A percentile compares a stretch with the other conserved stretches of the same genome.
Evolutionary conservation across 257 asterid species (phyloP).

Genomic region (Gardenia jasminoides): DNA sequence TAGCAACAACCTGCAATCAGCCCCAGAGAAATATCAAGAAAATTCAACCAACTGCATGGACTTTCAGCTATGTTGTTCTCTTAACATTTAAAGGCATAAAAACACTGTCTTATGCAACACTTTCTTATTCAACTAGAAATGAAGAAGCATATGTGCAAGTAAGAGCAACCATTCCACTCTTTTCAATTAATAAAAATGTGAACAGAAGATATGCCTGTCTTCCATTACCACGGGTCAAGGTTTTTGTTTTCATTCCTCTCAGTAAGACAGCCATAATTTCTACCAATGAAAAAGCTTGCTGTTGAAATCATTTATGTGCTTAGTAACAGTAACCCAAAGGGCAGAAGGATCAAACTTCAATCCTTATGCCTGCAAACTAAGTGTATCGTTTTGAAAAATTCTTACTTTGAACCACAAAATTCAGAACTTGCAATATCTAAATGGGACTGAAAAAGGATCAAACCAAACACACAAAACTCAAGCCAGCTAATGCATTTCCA

Average conservation of each 20-base stretch:
- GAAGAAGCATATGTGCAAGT: neutral
- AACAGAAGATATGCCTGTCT: neutral
- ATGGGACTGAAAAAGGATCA: neutral
- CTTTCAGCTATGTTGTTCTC: neutral
- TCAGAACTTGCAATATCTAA: neutral
- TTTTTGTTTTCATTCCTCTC: neutral
- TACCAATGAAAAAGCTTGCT: neutral
- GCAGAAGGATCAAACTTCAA: neutral
- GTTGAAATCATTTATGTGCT: neutral
- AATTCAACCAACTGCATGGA: neutral
- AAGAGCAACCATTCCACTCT: neutral
- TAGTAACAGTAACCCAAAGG: neutral
- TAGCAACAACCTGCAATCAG: constrained; percentile 71
- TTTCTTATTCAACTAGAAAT: neutral
- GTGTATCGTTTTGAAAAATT: neutral
- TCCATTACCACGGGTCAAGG: neutral
- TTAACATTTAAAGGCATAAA: neutral
- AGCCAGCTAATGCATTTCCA: neutral
- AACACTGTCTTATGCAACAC: neutral
- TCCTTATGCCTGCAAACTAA: neutral
- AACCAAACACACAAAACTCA: neutral
- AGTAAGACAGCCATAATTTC: neutral
- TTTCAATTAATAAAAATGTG: neutral
- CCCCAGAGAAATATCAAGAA: constrained; percentile 18
- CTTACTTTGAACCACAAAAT: neutral